Evolutionary conservation across 805 yeast genomes (phyloP), one percentile per base, ranked within the genome.

Genomic region (Starmera dryadoides): DNA sequence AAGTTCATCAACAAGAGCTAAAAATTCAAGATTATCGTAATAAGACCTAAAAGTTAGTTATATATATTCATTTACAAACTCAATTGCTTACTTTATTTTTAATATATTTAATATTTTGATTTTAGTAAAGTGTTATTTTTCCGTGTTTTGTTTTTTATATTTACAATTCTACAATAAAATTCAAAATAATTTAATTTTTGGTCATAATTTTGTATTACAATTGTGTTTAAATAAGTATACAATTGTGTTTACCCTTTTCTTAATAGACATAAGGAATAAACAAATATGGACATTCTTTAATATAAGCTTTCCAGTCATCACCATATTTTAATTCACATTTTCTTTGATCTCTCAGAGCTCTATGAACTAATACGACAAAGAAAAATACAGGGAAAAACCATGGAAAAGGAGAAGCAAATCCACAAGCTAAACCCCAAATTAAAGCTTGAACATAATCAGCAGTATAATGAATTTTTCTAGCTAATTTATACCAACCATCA

Each of bases 321-420:
- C 98, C 98, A 55, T 93, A 93, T 68, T 93, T 93, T 59, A 66
- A 71, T 50, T 71, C 75, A 64, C 97, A 87, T 62, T 91, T 87
- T 46, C 79, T 74, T 48, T 81, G 75, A 66, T 93, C 98, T 68
- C 98, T 82, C 48, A 69, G 59, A 33, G 95, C 87, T 64, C 98
- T 81, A 65, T 93, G 98, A 34, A 81, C 62, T 59, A 93, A 76
- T 45, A 88, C 96, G 50, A 81, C 65, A 45, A 88, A 76, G 79
- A 87, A 93, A 69, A 93, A 93, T 18, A 70, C 67, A 4, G 98
- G 97, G 79, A 83, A 91, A 65, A 93, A 93, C 91, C 95, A 93
- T 33, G 97, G 96, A 69, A 91, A 78, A 36, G 89, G 85, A 3
- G 96, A 85, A 25, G 69, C 71, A 61, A 81, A 79, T 1, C 98